Conservation (phyloP, 352 stramenopile genomes). For the Phytophthora crassamura region DNA sequence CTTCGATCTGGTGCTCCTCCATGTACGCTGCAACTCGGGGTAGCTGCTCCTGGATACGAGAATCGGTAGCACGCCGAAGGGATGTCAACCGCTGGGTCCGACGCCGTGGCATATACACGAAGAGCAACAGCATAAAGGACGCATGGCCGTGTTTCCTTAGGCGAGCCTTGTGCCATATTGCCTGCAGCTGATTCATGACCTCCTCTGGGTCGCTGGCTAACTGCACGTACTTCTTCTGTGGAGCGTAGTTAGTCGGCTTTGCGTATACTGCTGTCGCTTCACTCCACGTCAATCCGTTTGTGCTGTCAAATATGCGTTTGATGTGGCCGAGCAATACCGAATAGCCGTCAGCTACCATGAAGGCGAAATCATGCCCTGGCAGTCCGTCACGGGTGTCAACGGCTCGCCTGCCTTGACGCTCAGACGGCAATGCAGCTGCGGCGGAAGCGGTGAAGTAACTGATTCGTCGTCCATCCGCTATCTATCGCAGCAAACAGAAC, state of each 20-base stretch:
- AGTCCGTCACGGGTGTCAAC: background rate
- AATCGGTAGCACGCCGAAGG: background rate
- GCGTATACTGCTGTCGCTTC: no score
- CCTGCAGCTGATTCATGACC: background rate
- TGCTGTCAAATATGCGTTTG: no score
- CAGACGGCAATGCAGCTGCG: constrained; percentile 4
- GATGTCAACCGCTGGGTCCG: constrained; percentile 5
- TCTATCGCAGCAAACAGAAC: no score
- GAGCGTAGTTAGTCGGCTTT: constrained; percentile 7
- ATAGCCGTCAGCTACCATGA: constrained; percentile 7
- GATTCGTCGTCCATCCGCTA: no score
- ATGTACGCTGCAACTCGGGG: background rate
- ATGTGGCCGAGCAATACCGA: background rate
- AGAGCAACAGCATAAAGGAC: constrained; percentile 2
- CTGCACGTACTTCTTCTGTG: constrained; percentile 1
- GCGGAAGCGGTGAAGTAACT: no score
- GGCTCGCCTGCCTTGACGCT: background rate
- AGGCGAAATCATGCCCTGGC: background rate
- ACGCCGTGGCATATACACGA: background rate
- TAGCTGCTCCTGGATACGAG: constrained; percentile 12
- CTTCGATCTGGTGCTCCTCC: no score
- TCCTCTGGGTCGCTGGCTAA: background rate
- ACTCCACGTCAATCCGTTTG: no score
- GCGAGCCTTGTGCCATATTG: constrained; percentile 9
- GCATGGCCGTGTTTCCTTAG: constrained; percentile 1